Evolutionary conservation across 371 early-diverging fungal species (phyloP).

Genomic region (Rhizopus microsporus): DNA sequence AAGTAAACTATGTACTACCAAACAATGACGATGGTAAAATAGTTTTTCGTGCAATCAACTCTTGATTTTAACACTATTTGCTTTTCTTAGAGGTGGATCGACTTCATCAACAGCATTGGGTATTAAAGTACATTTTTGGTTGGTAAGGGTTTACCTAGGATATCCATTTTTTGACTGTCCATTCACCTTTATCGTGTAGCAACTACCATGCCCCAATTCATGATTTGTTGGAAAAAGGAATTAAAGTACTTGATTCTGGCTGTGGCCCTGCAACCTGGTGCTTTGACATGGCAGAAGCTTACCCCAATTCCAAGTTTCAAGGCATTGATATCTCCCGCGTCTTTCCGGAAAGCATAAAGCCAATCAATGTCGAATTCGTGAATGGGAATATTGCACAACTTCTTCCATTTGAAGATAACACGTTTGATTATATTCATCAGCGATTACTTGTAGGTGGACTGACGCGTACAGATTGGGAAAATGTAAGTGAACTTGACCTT

Average conservation of each 20-base stretch:
- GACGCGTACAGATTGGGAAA: conserved; percentile 13
- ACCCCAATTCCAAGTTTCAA: conserved; percentile 36
- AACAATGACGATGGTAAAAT: conserved; percentile 42
- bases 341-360: conserved; percentile 20
- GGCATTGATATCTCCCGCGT: conserved; percentile 40
- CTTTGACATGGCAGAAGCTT: conserved; percentile 45
- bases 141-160: not conserved
- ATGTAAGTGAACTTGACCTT: conserved; percentile 5
- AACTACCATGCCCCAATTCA: conserved; percentile 17
- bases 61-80: not conserved
- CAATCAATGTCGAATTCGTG: conserved; percentile 21
- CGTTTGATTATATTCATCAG: conserved; percentile 29
- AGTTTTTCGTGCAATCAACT: not conserved
- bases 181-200: not conserved
- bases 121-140: conserved; percentile 7
- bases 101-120: conserved; percentile 18
- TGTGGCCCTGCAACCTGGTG: conserved; percentile 19
- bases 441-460: conserved; percentile 16
- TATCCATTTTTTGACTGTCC: not conserved
- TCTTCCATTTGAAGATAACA: conserved; percentile 23
- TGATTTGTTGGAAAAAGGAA: conserved; percentile 13
- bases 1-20: conserved; percentile 47
- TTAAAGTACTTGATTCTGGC: conserved; percentile 17
- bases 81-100: conserved; percentile 12
- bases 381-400: conserved; percentile 19